Evolutionary conservation across 179 eudicot species (phyloP).

Genomic region (Pouteria campechiana): DNA sequence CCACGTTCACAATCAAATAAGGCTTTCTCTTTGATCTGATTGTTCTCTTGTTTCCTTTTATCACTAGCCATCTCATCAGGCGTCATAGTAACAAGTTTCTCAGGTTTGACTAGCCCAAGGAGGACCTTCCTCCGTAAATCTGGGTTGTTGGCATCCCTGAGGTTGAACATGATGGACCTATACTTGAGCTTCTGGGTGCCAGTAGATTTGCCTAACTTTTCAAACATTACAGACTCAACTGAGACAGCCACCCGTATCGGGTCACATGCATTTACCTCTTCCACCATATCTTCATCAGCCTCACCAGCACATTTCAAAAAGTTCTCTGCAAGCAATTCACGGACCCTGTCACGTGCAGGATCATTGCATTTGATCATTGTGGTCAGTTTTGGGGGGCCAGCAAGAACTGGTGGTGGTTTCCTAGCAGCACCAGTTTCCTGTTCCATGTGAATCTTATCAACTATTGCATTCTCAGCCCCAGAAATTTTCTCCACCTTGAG

Average conservation of each 20-base stretch:
- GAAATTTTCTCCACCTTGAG: conserved; percentile 13
- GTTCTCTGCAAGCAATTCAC: conserved; percentile 54
- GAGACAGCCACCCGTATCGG: conserved; percentile 58
- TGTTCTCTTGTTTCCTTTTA: conserved; percentile 36
- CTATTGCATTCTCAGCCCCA: conserved; percentile 9
- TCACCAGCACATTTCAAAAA: conserved; percentile 39
- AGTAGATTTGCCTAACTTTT: conserved; percentile 50
- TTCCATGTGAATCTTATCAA: conserved; percentile 14
- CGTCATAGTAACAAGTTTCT: conserved; percentile 31
- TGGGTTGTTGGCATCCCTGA: conserved; percentile 57
- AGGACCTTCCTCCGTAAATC: conserved; percentile 69
- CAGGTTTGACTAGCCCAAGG: conserved; percentile 40
- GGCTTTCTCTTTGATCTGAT: conserved; percentile 51
- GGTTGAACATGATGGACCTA: conserved; percentile 57
- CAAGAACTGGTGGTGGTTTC: conserved; percentile 7
- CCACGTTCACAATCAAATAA: conserved; percentile 56
- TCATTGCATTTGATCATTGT: conserved; percentile 44
- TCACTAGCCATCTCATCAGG: conserved; percentile 71
- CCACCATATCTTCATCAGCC: conserved; percentile 26
- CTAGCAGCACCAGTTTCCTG: conserved; percentile 2
- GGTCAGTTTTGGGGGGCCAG: conserved; percentile 45
- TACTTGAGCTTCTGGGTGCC: conserved; percentile 54
- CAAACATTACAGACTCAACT: conserved; percentile 59
- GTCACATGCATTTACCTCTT: conserved; percentile 34
- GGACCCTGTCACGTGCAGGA: conserved; percentile 31